A percentile compares a stretch with the other conserved stretches of the same genome.
Conservation (phyloP, 805 yeast species). For the Candida michaelii region DNA sequence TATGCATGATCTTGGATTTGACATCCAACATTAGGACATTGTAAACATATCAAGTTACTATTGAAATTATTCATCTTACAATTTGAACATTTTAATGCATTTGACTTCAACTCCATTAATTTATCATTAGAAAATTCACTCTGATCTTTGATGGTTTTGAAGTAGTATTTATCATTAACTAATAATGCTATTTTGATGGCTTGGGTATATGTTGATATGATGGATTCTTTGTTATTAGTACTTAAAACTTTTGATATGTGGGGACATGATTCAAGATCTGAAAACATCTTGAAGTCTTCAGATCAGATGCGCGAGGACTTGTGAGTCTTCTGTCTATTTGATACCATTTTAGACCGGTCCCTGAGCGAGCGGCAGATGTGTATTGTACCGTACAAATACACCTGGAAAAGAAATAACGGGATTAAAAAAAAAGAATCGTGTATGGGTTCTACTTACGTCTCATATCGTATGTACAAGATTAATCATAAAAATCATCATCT, state of each 20-base stretch:
- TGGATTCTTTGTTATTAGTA: slow-evolving; percentile 50
- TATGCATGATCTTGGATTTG: slow-evolving; percentile 35
- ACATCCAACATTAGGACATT: slow-evolving; percentile 78
- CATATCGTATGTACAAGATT: slow-evolving; percentile 5
- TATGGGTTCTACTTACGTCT: not conserved
- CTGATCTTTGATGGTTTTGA: slow-evolving; percentile 36
- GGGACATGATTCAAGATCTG: slow-evolving; percentile 38
- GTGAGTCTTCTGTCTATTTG: no score
- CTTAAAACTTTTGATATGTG: slow-evolving; percentile 50
- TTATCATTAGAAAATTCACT: slow-evolving; percentile 34
- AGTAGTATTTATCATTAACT: slow-evolving; percentile 22
- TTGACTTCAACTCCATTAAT: slow-evolving; percentile 42
- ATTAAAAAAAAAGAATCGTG: not conserved
- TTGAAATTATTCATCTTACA: slow-evolving; percentile 45
- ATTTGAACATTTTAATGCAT: slow-evolving; percentile 50
- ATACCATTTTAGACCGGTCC: no score
- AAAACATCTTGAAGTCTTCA: slow-evolving; percentile 10
- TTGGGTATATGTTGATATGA: slow-evolving; percentile 49
- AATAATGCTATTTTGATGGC: slow-evolving; percentile 46
- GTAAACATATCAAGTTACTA: slow-evolving; percentile 62
- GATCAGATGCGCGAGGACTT: slow-evolving; percentile 3
- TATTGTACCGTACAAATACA: no score
- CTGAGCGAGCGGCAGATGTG: no score
- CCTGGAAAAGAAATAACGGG: no score
- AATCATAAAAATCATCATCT: slow-evolving; percentile 29